Base-by-base conservation (phyloP, 1,284 basidiomycete genomes). In the Vanrija humicola region DNA sequence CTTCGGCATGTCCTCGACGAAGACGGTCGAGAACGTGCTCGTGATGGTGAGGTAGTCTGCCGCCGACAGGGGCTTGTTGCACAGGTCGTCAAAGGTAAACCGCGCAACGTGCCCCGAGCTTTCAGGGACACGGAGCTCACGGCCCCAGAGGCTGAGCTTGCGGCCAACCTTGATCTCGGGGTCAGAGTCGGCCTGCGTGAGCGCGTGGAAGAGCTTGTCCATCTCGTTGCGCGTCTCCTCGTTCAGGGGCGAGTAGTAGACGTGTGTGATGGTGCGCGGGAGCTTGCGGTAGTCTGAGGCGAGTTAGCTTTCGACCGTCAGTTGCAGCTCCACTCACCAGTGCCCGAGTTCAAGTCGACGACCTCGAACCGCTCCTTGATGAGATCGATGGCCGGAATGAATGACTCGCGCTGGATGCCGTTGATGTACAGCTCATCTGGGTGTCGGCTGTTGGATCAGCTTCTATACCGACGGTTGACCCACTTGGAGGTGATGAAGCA, bases 361-460 rank as follows among this genome's bases (percentile, higher is more conserved):
- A 98, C 86, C 52, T 87, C 82, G 64, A 96, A 91, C 29, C 83
- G 84, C 3, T 85, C 79, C 78, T 97, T 95, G 67, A 99, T 83
- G 38, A 98, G 81, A 38, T 97, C 89, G 61, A 99, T 98, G 50
- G 93, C 89, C 5, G 96, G 96, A 39, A 98, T 73, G 78, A 99
- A 99, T 64, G 89, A 93, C n/a, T 88, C 85, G 18, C 96, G 85
- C 73, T 99, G 96, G 49, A 99, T 97, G 0, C 96, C 96, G 66
- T 98, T 98, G 82, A 95, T 95, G 81, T 99, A 99, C 0, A 99
- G 82, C 43, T 98, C 91, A 70, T 96, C 87, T 3, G 96, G 96
- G 73, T 96, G 92, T 54, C 96, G 95, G 77, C 94, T 97, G 66
- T 3, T 51, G 4, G 9, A 46, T 54, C n/a, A 46, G 50, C 18